Evolutionary conservation across 2,329 filamentous ascomycete species (phyloP).

Genomic region (Talaromyces sp.): DNA sequence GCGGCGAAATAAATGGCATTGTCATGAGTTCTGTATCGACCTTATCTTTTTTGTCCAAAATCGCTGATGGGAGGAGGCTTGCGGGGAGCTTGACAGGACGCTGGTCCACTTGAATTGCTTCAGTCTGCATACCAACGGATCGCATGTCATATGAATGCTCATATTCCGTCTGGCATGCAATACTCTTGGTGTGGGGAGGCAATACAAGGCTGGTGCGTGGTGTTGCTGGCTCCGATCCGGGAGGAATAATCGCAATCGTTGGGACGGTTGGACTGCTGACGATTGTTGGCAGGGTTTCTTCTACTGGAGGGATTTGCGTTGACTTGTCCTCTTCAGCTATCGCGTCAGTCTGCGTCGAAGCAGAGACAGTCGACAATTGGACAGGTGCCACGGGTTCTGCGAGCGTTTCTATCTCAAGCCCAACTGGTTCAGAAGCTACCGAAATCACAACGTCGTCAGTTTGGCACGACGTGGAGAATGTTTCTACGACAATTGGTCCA

Average conservation of each 20-base stretch:
- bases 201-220: constrained; percentile 71
- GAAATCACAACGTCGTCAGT: constrained; percentile 39
- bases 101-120: constrained; percentile 81
- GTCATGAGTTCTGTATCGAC: constrained; percentile 25
- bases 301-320: background rate
- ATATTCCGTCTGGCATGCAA: constrained; percentile 72
- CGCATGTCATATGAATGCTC: constrained; percentile 45
- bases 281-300: constrained; percentile 26
- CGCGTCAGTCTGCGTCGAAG: constrained; percentile 24
- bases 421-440: constrained; percentile 30
- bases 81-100: constrained; percentile 69
- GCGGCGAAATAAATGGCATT: constrained; percentile 34
- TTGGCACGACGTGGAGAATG: constrained; percentile 44
- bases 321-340: background rate
- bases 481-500: constrained; percentile 31
- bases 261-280: constrained; percentile 57
- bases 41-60: constrained; percentile 51
- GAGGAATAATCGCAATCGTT: constrained; percentile 87
- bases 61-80: constrained; percentile 74
- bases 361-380: constrained; percentile 25
- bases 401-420: constrained; percentile 18
- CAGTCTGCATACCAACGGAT: constrained; percentile 72
- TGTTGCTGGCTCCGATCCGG: constrained; percentile 75
- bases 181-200: constrained; percentile 75
- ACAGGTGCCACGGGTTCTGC: constrained; percentile 19